Base-by-base conservation (phyloP, 192 early-diverging fungal genomes). In the Funneliformis geosporum region DNA sequence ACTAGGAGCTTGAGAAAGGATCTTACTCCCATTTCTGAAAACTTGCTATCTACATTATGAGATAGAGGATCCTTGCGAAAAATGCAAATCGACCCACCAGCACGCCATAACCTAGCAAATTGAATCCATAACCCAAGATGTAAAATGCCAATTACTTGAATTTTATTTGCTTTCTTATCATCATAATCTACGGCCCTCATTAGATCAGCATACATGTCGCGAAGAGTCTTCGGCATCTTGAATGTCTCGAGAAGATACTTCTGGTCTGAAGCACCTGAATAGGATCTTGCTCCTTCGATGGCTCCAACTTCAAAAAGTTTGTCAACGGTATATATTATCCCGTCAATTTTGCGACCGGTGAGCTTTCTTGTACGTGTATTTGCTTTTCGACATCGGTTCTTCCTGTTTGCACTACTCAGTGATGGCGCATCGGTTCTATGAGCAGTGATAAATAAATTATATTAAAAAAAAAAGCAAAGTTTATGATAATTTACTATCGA, bases 71-170 rank as follows among this genome's bases (percentile, higher is more conserved):
- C 74, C 61, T 75, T 75, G 25, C 60, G 23, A 61, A 75, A 75
- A 61, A 75, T 75, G 8, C 55, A 61, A 4, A 75, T 75, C 59
- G 74, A 75, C 23, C 59, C 74, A 61, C 74, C 74, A 40, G 59
- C 74, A 18, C 59, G 50, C 74, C 60, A 75, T 39, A 75, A 61
- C 39, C 74, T 75, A 12, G 33, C 60, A 2, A 75, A 75, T 61
- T 75, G 74, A 39, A 75, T 75, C 11, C 39, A 61, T 42, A 75
- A 75, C 47, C 74, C 74, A 61, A 75, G 39, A 28, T 75, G 74
- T 75, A 75, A 40, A 28, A 75, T 75, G 7, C 74, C 74, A 75
- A 75, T 38, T 38, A 75, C 60, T 75, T 75, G 74, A 61, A 75
- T 21, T 75, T 75, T 75, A 61, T 61, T n/a, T 75, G 60, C 60